These are phyloP conservation scores for Polytrichum formosum DNA, from an alignment of 225 moss, liverwort and hornwort genomes.

Conservation along the genomic window DNA sequence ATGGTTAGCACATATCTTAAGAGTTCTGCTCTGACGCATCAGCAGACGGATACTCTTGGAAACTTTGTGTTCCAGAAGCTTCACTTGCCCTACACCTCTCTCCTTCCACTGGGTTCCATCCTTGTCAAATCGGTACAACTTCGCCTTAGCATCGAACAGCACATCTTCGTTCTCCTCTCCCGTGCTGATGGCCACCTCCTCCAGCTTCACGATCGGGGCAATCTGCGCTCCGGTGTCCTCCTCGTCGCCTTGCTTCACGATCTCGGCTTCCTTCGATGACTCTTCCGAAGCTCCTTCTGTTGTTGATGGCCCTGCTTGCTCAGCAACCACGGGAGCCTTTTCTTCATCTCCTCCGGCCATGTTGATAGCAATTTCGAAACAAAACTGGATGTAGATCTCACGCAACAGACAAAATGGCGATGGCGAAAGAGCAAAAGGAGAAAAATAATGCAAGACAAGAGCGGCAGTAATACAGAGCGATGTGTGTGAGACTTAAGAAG, in stretches of 20 bases:
- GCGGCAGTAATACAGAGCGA: no score
- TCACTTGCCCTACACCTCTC: conserved; percentile 91
- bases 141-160: conserved; percentile 83
- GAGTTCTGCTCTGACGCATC: conserved; percentile 91
- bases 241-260: conserved; percentile 60
- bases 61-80: conserved; percentile 79
- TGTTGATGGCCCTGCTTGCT: conserved; percentile 32
- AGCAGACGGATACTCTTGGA: conserved; percentile 78
- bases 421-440: no score
- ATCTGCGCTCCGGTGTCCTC: conserved; percentile 91
- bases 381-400: neutral
- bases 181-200: conserved; percentile 82
- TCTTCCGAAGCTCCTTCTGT: conserved; percentile 17
- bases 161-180: conserved; percentile 93
- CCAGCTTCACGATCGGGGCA: conserved; percentile 87
- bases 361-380: neutral
- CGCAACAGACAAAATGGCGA: no score
- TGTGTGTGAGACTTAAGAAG: no score
- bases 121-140: conserved; percentile 91
- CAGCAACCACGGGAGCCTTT: conserved; percentile 37
- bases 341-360: conserved; percentile 54
- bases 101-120: conserved; percentile 98
- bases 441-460: no score
- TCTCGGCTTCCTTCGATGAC: conserved; percentile 26
- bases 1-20: conserved; percentile 94